Percentiles rank a stretch among this genome's conserved stretches.
phyloP scores from a whole-genome alignment of 106 monocot genomes.

The Gastrodia elata region DNA sequence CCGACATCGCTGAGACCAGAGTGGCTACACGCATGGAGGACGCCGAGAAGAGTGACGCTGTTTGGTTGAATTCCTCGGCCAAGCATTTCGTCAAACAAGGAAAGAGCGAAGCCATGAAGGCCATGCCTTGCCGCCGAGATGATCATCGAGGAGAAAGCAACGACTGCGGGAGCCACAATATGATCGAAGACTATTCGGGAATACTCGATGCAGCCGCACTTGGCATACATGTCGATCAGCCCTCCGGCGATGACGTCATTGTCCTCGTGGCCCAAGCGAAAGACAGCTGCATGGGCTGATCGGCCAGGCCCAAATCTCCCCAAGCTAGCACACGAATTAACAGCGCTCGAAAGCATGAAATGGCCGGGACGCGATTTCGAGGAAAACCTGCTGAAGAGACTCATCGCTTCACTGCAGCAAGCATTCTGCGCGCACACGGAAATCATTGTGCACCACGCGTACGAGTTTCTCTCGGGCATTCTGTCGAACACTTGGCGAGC shows the following conservation, averaged over 20 bases:
- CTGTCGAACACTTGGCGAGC: conserved; percentile 52
- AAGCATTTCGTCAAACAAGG: conserved; percentile 56
- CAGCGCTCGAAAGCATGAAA: conserved; percentile 62
- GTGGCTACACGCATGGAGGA: conserved; percentile 82
- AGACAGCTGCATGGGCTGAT: conserved; percentile 37
- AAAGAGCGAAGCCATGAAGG: conserved; percentile 16
- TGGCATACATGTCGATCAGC: conserved; percentile 86
- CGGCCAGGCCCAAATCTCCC: conserved; percentile 53
- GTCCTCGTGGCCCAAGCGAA: conserved; percentile 23
- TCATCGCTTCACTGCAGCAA: conserved; percentile 27
- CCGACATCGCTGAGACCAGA: conserved; percentile 55
- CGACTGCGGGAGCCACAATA: conserved; percentile 31
- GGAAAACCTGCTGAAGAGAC: conserved; percentile 38
- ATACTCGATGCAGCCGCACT: conserved; percentile 55
- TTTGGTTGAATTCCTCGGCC: conserved; percentile 45
- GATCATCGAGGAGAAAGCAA: conserved; percentile 71
- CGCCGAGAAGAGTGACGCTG: conserved; percentile 52
- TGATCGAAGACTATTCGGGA: conserved; percentile 46
- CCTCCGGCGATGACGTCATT: conserved; percentile 61
- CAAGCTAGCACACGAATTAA: conserved; percentile 55
- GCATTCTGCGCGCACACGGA: conserved; percentile 63
- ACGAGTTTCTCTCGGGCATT: conserved; percentile 29
- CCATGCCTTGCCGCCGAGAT: conserved; percentile 53
- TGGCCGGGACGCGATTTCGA: conserved; percentile 36
- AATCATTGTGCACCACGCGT: conserved; percentile 73